Percentiles rank a stretch among this genome's conserved stretches.
Conservation (phyloP, 176 grass and related monocot species). For the Aegilops sharonensis region DNA sequence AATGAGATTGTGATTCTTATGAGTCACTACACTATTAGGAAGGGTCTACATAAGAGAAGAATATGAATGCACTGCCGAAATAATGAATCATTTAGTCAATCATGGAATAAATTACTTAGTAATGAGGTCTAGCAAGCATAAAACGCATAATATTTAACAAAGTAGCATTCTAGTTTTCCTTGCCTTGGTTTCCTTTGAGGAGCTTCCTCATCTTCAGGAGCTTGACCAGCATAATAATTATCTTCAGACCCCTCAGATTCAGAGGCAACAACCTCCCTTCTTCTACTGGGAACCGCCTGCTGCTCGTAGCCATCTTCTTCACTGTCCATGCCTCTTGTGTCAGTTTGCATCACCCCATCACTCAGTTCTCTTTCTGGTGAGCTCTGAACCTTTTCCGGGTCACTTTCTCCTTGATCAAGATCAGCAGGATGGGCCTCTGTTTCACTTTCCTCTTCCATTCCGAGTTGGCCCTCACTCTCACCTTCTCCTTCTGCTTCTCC, state of each 20-base stretch:
- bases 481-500: constrained; percentile 66
- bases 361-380: constrained; percentile 72
- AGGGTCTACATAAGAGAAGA: not conserved
- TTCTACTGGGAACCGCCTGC: constrained; percentile 64
- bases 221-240: constrained; percentile 60
- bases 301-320: constrained; percentile 77
- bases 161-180: not conserved
- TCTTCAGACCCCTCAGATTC: constrained; percentile 88
- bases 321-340: constrained; percentile 59
- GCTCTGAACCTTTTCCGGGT: constrained; percentile 67
- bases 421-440: constrained; percentile 60
- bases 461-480: constrained; percentile 77
- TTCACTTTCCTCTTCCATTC: constrained; percentile 90
- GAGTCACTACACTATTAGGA: constrained; percentile 11
- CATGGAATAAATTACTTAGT: not conserved
- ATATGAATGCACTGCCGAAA: constrained; percentile 2
- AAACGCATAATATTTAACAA: constrained; percentile 20
- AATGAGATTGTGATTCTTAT: constrained; percentile 28
- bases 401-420: constrained; percentile 69
- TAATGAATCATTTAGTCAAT: constrained; percentile 18
- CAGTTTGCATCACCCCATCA: constrained; percentile 55
- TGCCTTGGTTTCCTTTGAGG: constrained; percentile 61
- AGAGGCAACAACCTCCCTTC: constrained; percentile 68
- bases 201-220: constrained; percentile 55
- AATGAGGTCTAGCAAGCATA: constrained; percentile 12